phyloP scores from a whole-genome alignment of 768 basidiomycete species.

The Phylloporus sp. region DNA sequence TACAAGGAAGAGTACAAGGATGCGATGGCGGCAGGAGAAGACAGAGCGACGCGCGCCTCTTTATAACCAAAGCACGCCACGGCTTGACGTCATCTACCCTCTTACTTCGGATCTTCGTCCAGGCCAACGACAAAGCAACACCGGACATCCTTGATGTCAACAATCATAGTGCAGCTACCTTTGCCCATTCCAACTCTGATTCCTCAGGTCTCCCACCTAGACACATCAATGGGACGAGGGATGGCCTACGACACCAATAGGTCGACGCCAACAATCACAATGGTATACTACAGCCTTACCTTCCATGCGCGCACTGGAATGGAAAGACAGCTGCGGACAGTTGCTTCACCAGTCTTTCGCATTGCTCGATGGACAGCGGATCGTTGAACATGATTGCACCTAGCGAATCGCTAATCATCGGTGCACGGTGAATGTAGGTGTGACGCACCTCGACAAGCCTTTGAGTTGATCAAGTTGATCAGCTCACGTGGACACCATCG shows the following conservation, averaged over 20 bases:
- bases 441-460: conserved; percentile 84
- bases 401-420: conserved; percentile 30
- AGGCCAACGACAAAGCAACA: neutral
- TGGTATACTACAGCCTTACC: conserved; percentile 38
- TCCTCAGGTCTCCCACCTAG: conserved; percentile 17
- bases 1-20: conserved; percentile 8
- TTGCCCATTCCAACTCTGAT: conserved; percentile 24
- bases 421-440: neutral
- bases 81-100: conserved; percentile 30
- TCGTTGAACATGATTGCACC: conserved; percentile 99
- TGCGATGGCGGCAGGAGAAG: neutral
- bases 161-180: conserved; percentile 16
- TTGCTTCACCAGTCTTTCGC: conserved; percentile 59
- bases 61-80: conserved; percentile 25
- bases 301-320: conserved; percentile 96
- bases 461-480: conserved; percentile 85
- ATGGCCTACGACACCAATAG: conserved; percentile 39
- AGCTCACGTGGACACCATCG: conserved; percentile 82
- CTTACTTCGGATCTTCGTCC: neutral
- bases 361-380: conserved; percentile 60
- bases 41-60: conserved; percentile 13
- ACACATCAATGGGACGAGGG: conserved; percentile 47
- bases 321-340: conserved; percentile 76
- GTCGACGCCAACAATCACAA: neutral
- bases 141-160: neutral